Percentiles rank a stretch among this genome's conserved stretches.
These are phyloP conservation scores for Phanerochaete carnosa DNA, from an alignment of 768 basidiomycete species.

Conservation along the genomic window DNA sequence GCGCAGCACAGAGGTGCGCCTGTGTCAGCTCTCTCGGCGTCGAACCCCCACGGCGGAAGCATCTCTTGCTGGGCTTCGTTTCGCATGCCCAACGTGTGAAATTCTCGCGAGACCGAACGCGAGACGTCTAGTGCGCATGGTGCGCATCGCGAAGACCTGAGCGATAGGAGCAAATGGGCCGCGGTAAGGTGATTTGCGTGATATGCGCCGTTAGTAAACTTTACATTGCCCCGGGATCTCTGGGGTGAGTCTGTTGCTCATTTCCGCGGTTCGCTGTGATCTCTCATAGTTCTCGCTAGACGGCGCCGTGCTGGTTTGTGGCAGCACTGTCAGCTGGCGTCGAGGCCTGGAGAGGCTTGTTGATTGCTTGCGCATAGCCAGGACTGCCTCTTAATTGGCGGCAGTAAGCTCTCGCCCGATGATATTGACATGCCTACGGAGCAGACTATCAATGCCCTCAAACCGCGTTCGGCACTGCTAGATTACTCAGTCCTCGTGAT, in stretches of 20 bases:
- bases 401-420: neutral
- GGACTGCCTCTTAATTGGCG: neutral
- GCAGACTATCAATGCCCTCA: neutral
- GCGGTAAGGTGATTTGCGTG: neutral
- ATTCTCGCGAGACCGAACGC: neutral
- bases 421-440: neutral
- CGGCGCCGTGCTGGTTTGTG: neutral
- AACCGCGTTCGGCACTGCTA: neutral
- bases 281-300: neutral
- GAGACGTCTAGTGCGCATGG: neutral
- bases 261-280: neutral
- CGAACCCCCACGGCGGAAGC: neutral
- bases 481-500: constrained; percentile 2
- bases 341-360: neutral
- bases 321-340: neutral
- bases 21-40: neutral
- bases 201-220: neutral
- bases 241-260: neutral
- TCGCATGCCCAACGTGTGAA: neutral
- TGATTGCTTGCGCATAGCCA: neutral
- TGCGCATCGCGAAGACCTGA: neutral
- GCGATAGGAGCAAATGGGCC: neutral
- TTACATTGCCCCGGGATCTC: neutral
- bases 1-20: neutral
- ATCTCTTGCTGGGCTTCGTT: neutral